A percentile compares a stretch with the other conserved stretches of the same genome.
phyloP scores from a whole-genome alignment of 306 rosid genomes.

The Sphenostylis stenocarpa region DNA sequence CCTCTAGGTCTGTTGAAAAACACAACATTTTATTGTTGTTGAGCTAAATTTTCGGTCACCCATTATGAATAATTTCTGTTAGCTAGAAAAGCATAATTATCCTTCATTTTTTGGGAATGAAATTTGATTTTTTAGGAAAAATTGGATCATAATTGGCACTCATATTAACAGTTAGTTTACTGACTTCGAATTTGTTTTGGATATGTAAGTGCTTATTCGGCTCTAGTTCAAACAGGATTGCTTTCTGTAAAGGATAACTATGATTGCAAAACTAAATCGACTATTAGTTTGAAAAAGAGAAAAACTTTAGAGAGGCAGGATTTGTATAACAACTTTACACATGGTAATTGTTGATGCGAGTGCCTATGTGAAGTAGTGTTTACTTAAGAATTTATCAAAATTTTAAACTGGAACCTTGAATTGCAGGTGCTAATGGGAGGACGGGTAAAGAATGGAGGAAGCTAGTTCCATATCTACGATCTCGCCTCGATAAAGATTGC shows the following conservation, averaged over 20 bases:
- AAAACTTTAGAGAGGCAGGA: neutral
- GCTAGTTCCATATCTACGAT: conserved; percentile 76
- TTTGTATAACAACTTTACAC: neutral
- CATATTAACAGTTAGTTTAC: neutral
- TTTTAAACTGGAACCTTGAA: conserved; percentile 25
- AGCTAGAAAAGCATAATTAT: neutral
- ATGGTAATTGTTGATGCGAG: conserved; percentile 12
- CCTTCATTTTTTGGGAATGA: neutral
- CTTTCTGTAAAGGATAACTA: neutral
- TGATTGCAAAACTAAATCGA: neutral
- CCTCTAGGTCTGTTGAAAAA: conserved; percentile 53
- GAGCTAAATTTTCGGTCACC: conserved; percentile 2
- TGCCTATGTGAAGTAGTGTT: neutral
- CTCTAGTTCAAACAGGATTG: neutral
- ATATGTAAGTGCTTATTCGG: neutral
- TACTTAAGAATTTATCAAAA: neutral
- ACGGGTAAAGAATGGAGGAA: conserved; percentile 89
- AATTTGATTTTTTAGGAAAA: conserved; percentile 13
- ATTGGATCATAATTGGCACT: neutral
- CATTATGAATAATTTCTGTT: neutral
- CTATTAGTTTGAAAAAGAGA: neutral
- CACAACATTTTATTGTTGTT: neutral
- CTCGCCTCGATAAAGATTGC: conserved; percentile 75
- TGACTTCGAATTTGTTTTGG: neutral
- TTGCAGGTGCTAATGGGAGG: conserved; percentile 89